Evolutionary conservation across 441 rosid species (phyloP).

Genomic region (Dalechampia spathulata): DNA sequence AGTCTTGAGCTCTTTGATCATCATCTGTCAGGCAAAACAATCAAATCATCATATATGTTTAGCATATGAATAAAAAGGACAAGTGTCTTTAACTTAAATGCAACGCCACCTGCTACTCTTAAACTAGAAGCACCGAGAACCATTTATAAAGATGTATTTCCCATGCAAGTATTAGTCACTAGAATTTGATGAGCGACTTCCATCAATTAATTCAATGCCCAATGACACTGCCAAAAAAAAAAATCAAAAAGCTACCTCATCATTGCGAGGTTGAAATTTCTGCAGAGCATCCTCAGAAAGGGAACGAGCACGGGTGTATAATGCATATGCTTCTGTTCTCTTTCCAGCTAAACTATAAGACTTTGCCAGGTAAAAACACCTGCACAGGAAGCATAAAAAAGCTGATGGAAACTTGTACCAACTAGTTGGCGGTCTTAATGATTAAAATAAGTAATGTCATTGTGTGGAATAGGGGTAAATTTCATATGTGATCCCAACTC

Average conservation of each 20-base stretch:
- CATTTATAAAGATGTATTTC: background rate
- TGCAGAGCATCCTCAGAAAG: slow-evolving; percentile 63
- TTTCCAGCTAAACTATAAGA: slow-evolving; percentile 90
- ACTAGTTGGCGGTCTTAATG: too few species aligned
- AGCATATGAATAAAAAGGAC: too few species aligned
- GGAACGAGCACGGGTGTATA: slow-evolving; percentile 69
- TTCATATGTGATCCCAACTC: too few species aligned
- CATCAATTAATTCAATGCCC: background rate
- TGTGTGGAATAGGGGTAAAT: too few species aligned
- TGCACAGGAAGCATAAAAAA: slow-evolving; percentile 19
- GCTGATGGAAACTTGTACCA: background rate
- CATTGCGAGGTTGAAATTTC: slow-evolving; percentile 35
- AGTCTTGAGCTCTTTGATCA: slow-evolving; percentile 54
- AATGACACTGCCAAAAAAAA: background rate
- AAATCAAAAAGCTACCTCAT: slow-evolving; percentile 34
- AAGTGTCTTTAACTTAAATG: too few species aligned
- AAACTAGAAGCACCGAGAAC: slow-evolving; percentile 3
- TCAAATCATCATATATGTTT: background rate
- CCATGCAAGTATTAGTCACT: background rate
- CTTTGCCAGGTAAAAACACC: slow-evolving; percentile 94
- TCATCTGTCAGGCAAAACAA: slow-evolving; percentile 29
- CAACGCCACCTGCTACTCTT: background rate
- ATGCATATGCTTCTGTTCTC: slow-evolving; percentile 77
- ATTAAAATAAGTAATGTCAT: too few species aligned
- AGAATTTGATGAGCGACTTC: background rate